Base-by-base conservation (phyloP, 2,329 filamentous ascomycete species). In the Aspergillus pseudoviridinutans region DNA sequence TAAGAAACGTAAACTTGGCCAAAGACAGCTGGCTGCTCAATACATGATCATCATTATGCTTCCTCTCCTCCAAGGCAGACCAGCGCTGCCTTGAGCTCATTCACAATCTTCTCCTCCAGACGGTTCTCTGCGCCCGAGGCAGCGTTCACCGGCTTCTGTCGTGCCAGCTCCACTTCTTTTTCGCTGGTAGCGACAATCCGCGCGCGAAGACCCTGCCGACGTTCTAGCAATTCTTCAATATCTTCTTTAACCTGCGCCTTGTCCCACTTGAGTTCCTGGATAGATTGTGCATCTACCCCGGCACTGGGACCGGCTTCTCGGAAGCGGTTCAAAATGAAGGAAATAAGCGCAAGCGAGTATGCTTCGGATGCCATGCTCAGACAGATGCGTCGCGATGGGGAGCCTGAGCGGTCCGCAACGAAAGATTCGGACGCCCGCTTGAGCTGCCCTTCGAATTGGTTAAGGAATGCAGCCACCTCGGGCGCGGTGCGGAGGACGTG, bases 391-490 rank as follows among this genome's bases (percentile, higher is more conserved):
- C 84, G 82, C 10, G 79, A 75, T n/a, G 79, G 74, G 1, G 74
- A 69, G 27, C 74, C 67, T 9, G 69, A 64, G 38, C 75, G 73
- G 20, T 67, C 68, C 10, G 70, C 66, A 8, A 90, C 87, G 60
- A 97, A 86, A 1, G 89, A 84, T 52, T 86, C 84, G 7, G 88
- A 83, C 12, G 90, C 90, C 29, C 90, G 85, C 46, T 79, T 76
- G 9, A 99, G 81, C 58, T 97, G 87, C 50, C 86, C 83, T 10
- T 90, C 88, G 72, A 96, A 99, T 70, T 92, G 89, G 69, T 95
- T 96, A 28, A 99, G 81, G 70, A 97, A 95, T 57, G 87, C 87
- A 0, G 89, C 85, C 5, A 97, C 85, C 73, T 99, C 94, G 0
- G 88, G 85, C 0, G 92, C 92, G 1, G 90, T 89, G 1, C 87